Evolutionary conservation across 2,329 filamentous ascomycete genomes (phyloP).

Genomic region (Venturia aucupariae): DNA sequence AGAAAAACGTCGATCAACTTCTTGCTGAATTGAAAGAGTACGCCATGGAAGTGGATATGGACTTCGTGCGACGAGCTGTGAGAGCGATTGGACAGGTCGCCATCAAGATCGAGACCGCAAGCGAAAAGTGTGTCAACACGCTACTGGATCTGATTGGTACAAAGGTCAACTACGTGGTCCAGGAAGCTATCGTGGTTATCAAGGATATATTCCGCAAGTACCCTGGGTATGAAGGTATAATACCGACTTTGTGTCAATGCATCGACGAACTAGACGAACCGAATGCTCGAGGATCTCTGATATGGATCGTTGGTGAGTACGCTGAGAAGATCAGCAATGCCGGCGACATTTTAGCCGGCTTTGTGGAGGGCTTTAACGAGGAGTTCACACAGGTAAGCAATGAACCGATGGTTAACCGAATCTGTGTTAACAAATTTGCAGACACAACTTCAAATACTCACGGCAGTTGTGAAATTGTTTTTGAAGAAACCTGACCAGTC

Average conservation of each 20-base stretch:
- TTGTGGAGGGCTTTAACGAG: constrained; percentile 90
- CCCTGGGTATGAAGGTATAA: constrained; percentile 94
- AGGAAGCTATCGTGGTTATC: constrained; percentile 97
- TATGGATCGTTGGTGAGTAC: constrained; percentile 99
- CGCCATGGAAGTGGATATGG: constrained; percentile 96
- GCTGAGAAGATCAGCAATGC: constrained; percentile 99
- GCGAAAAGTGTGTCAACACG: constrained; percentile 91
- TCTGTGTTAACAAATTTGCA: constrained; percentile 35
- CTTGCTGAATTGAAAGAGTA: constrained; percentile 95
- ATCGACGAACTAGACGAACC: constrained; percentile 97
- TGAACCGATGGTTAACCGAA: not conserved
- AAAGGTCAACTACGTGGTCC: constrained; percentile 98
- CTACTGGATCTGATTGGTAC: constrained; percentile 90
- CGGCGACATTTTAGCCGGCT: constrained; percentile 83
- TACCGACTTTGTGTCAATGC: constrained; percentile 89
- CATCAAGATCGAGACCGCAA: constrained; percentile 94
- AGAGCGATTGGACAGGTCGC: constrained; percentile 96
- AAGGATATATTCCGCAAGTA: constrained; percentile 98
- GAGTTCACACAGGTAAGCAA: constrained; percentile 79
- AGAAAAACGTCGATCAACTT: constrained; percentile 90
- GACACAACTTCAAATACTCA: constrained; percentile 97
- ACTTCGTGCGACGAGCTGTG: constrained; percentile 88
- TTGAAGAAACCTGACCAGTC: constrained; percentile 91
- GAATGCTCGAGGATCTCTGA: constrained; percentile 77
- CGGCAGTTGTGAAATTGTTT: constrained; percentile 94